Conservation (phyloP, 2,329 filamentous ascomycete species). For the Microcyclosporella mali region DNA sequence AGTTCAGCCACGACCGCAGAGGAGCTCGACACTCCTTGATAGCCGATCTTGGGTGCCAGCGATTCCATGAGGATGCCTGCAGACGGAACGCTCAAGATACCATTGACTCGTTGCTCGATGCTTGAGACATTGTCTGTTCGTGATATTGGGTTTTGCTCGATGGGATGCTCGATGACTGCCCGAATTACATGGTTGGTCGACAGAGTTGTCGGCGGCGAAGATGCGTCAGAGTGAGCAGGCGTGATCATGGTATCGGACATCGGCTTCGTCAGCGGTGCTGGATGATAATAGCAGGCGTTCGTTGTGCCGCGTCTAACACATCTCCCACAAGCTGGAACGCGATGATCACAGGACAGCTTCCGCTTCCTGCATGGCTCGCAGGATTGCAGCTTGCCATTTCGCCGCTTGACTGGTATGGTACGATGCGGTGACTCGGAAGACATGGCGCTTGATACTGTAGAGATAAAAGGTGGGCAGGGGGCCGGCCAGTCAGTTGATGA, state of each 20-base stretch:
- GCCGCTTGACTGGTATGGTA: constrained; percentile 16
- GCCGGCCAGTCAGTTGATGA: no score
- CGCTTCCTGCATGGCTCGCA: constrained; percentile 22
- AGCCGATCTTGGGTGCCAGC: constrained; percentile 10
- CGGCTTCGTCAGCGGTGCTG: constrained; percentile 19
- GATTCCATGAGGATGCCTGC: constrained; percentile 16
- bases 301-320: constrained; percentile 15
- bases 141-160: neutral
- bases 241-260: neutral
- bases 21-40: constrained; percentile 17
- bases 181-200: neutral
- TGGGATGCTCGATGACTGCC: neutral
- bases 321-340: constrained; percentile 16
- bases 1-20: constrained; percentile 20
- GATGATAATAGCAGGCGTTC: constrained; percentile 20
- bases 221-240: neutral
- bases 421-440: neutral
- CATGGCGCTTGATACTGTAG: neutral
- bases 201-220: neutral
- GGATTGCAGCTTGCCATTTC: constrained; percentile 22
- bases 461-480: neutral
- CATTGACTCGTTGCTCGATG: constrained; percentile 4
- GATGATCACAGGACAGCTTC: constrained; percentile 24
- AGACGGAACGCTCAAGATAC: constrained; percentile 16
- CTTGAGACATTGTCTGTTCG: constrained; percentile 1